These are phyloP conservation scores for Acrodontium crateriforme DNA, from an alignment of 2,329 filamentous ascomycete species.

Conservation along the genomic window DNA sequence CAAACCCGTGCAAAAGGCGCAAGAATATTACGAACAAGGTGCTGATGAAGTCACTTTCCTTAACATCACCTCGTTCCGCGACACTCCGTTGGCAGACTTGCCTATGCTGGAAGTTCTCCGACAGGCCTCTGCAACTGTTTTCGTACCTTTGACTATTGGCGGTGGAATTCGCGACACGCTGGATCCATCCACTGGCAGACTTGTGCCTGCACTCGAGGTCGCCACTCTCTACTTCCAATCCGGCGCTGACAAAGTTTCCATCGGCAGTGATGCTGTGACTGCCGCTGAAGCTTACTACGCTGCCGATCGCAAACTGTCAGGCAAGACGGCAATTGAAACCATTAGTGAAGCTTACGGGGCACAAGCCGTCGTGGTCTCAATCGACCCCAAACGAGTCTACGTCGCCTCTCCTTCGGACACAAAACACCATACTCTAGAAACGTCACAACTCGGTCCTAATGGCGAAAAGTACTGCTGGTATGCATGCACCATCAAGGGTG, in stretches of 20 bases:
- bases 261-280: slow-evolving; percentile 85
- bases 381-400: slow-evolving; percentile 88
- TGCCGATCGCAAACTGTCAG: slow-evolving; percentile 52
- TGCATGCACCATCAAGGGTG: slow-evolving; percentile 91
- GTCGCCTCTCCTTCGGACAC: slow-evolving; percentile 56
- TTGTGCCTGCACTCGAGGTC: slow-evolving; percentile 80
- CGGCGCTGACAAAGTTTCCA: slow-evolving; percentile 93
- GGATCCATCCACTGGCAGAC: slow-evolving; percentile 66
- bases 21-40: slow-evolving; percentile 87
- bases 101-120: slow-evolving; percentile 94
- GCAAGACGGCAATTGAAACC: slow-evolving; percentile 84
- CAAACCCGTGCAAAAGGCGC: slow-evolving; percentile 91
- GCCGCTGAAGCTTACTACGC: slow-evolving; percentile 86
- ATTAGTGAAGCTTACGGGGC: slow-evolving; percentile 89
- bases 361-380: slow-evolving; percentile 89
- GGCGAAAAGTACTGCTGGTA: slow-evolving; percentile 89
- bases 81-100: slow-evolving; percentile 79
- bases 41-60: slow-evolving; percentile 95
- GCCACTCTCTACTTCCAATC: slow-evolving; percentile 96
- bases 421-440: slow-evolving; percentile 61
- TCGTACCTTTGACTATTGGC: slow-evolving; percentile 89
- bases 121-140: slow-evolving; percentile 76
- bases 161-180: slow-evolving; percentile 89
- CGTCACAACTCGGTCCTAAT: slow-evolving; percentile 52
- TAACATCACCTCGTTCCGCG: slow-evolving; percentile 96